phyloP scores from a whole-genome alignment of 2,329 filamentous ascomycete genomes.

The Massarina eburnea region DNA sequence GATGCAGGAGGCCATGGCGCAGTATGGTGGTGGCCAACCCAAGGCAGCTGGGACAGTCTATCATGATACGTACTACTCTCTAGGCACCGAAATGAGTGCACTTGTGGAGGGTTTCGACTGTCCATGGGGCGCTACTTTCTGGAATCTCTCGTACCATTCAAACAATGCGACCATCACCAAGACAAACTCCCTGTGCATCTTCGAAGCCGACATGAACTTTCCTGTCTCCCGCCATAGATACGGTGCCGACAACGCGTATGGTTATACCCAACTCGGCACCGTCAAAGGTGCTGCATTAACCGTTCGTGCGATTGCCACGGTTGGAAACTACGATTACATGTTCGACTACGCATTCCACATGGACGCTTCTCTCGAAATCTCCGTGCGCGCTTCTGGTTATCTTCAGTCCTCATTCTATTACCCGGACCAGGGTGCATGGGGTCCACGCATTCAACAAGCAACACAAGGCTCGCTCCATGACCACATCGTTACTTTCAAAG shows the following conservation, averaged over 20 bases:
- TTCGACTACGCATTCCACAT: slow-evolving; percentile 33
- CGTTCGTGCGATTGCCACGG: slow-evolving; percentile 44
- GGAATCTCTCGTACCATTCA: slow-evolving; percentile 51
- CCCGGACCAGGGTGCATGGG: slow-evolving; percentile 37
- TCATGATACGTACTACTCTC: slow-evolving; percentile 52
- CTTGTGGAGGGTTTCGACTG: slow-evolving; percentile 56
- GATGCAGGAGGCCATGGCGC: slow-evolving; percentile 58
- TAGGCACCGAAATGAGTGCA: slow-evolving; percentile 45
- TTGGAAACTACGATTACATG: slow-evolving; percentile 49
- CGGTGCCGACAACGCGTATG: slow-evolving; percentile 18
- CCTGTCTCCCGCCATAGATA: slow-evolving; percentile 39
- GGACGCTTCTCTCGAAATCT: slow-evolving; percentile 39
- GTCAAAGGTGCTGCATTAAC: slow-evolving; percentile 39
- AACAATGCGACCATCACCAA: slow-evolving; percentile 50
- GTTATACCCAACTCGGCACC: slow-evolving; percentile 24
- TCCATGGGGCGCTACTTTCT: slow-evolving; percentile 53
- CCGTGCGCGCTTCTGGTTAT: slow-evolving; percentile 35
- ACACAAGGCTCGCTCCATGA: slow-evolving; percentile 41
- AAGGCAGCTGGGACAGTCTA: slow-evolving; percentile 48
- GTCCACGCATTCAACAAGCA: slow-evolving; percentile 42
- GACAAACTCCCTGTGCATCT: slow-evolving; percentile 54
- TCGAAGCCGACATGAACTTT: slow-evolving; percentile 33
- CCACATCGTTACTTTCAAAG: slow-evolving; percentile 47
- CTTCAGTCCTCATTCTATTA: slow-evolving; percentile 37
- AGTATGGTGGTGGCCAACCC: slow-evolving; percentile 54